These are phyloP conservation scores for Lachnellula willkommii DNA, from an alignment of 2,329 filamentous ascomycete genomes.

Conservation along the genomic window DNA sequence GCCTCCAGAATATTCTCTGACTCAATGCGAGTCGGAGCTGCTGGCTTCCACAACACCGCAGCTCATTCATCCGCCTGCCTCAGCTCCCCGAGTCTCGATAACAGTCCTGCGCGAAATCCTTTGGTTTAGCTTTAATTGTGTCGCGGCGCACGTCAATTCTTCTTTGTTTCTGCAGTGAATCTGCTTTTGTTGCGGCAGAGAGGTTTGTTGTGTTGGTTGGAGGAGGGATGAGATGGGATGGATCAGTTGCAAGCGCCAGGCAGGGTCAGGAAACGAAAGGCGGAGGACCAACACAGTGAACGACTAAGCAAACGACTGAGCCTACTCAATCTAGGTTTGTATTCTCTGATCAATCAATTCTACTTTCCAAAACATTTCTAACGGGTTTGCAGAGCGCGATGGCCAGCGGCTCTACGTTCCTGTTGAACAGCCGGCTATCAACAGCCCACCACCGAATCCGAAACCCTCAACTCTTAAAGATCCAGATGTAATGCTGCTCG, in stretches of 20 bases:
- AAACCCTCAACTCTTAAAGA: conserved; percentile 20
- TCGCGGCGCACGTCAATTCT: not conserved
- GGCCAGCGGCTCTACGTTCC: conserved; percentile 62
- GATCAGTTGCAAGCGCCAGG: conserved; percentile 28
- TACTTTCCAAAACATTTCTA: conserved; percentile 13
- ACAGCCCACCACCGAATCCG: conserved; percentile 14
- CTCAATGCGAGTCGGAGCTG: conserved; percentile 19
- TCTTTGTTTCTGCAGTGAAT: conserved; percentile 6
- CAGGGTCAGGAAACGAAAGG: conserved; percentile 50
- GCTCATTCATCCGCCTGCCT: conserved; percentile 27
- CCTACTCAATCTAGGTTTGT: conserved; percentile 72
- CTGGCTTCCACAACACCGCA: conserved; percentile 18
- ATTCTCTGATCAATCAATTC: conserved; percentile 10
- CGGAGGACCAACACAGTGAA: conserved; percentile 57
- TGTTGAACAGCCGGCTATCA: conserved; percentile 45
- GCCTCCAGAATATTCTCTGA: conserved; percentile 27
- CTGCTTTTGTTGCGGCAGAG: conserved; percentile 1
- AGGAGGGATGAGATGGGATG: conserved; percentile 23
- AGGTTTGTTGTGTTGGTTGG: conserved; percentile 6
- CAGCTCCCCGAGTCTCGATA: conserved; percentile 7
- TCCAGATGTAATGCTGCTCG: conserved; percentile 71
- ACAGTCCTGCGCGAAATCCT: conserved; percentile 11
- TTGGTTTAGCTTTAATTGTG: conserved; percentile 1
- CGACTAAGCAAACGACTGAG: conserved; percentile 81
- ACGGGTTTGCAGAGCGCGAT: conserved; percentile 48